Base-by-base conservation (phyloP, 23 red algal species). In the Pyropia yezoensis region DNA sequence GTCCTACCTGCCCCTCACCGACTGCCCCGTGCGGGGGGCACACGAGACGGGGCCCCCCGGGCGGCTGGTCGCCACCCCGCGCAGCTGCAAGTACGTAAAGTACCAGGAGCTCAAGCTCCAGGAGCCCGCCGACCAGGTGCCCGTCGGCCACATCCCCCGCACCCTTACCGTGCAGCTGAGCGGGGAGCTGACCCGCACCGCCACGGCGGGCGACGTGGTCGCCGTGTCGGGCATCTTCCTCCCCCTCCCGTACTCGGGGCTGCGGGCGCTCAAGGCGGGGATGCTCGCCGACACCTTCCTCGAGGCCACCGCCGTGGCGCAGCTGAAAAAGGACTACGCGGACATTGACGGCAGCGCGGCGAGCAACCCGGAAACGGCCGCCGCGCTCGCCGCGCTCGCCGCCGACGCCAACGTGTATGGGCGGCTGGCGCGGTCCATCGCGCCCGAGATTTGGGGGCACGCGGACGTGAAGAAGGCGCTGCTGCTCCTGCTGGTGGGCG, bases 101-200 rank as follows among this genome's bases (percentile, higher is more conserved):
- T 98, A 87, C 57, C 94, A 98, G 59, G 94, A 98, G 69, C 60
- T 98, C n/a, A 84, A 88, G 57, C 58, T 98, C 14, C 94, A 98
- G 63, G 94, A 98, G 75, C 75, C 85, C 21, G 81, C 85, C 23
- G 84, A 98, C 33, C 85, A 98, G 33, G 94, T 98, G 14, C 94
- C 94, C 7, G 85, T 98, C 23, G 94, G 94, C 18, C 81, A 73
- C 69, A 98, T 98, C 65, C 94, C 94, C 28, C 83, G 94, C 7
- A 88, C 79, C n/a, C 71, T 98, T 51, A 87, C 83, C 23, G 79
- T 90, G 53, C 83, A 90, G 52, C 58, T 98, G 49, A 80, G 76
- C 53, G 86, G 80, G 11, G 85, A 98, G 50, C 56, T 91, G 29
- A 83, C 94, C 9, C 68, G 80, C 34, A 66, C 60, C 2, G 85